Percentiles rank a stretch among this genome's conserved stretches.
phyloP scores from a whole-genome alignment of 257 asterid species.

The Cynanchum wilfordii region DNA sequence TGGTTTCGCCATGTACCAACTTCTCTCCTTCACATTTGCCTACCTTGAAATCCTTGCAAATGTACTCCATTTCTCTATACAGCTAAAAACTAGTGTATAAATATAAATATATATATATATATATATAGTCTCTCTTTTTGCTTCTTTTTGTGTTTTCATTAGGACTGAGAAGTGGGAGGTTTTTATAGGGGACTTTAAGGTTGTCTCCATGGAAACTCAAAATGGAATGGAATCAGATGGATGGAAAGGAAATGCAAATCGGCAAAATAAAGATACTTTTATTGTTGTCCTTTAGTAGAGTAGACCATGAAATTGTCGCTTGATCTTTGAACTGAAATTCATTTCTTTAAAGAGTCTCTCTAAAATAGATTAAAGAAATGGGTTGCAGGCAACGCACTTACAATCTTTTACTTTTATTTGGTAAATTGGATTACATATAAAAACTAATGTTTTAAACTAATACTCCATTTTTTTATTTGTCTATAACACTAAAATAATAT shows the following conservation, averaged over 20 bases:
- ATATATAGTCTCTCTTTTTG: no score
- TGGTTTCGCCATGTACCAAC: slow-evolving; percentile 58
- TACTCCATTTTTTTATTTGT: no score
- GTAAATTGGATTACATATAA: background rate
- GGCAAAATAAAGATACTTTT: slow-evolving; percentile 8
- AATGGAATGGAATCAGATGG: slow-evolving; percentile 5
- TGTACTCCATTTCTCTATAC: slow-evolving; percentile 42
- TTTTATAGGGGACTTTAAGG: slow-evolving; percentile 1
- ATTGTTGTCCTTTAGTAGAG: background rate
- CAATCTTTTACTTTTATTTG: background rate
- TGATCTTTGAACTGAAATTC: background rate
- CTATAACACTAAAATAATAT: no score
- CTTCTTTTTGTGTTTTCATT: background rate
- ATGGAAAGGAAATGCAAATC: background rate
- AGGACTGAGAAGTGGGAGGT: background rate
- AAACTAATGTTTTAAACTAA: no score
- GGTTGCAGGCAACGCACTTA: background rate
- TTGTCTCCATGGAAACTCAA: background rate
- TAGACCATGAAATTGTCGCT: background rate
- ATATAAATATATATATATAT: no score
- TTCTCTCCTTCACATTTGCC: slow-evolving; percentile 84
- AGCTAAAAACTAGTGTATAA: background rate
- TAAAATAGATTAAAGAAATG: background rate
- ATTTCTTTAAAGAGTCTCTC: background rate
- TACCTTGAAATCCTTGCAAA: slow-evolving; percentile 60